These are phyloP conservation scores for Lasiosphaeriaceae sp. DNA, from an alignment of 495 filamentous ascomycete genomes.

Conservation along the genomic window DNA sequence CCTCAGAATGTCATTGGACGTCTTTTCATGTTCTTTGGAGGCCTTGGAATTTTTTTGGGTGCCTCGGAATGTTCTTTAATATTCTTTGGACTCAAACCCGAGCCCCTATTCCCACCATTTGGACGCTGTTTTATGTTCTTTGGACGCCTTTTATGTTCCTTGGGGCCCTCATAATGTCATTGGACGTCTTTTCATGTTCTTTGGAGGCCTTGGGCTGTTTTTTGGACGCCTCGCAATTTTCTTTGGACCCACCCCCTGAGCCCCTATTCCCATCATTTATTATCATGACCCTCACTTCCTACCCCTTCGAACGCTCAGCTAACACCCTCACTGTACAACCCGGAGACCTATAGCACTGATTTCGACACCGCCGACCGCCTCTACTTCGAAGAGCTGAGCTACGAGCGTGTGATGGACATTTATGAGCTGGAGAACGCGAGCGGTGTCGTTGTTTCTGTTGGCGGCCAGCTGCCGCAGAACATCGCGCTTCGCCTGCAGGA, in stretches of 20 bases:
- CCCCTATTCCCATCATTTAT: not conserved
- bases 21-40: no score
- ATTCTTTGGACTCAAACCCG: no score
- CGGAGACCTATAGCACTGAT: conserved; percentile 85
- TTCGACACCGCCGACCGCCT: conserved; percentile 92
- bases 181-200: no score
- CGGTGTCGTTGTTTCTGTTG: conserved; percentile 92
- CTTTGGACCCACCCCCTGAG: not conserved
- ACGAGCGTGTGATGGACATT: conserved; percentile 98
- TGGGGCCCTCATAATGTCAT: no score
- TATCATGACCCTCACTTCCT: not conserved
- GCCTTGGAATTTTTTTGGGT: no score
- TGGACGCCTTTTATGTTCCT: no score
- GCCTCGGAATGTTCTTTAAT: no score
- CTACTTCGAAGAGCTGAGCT: conserved; percentile 96
- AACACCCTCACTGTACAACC: conserved; percentile 56
- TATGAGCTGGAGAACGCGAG: conserved; percentile 86
- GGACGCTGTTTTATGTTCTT: no score
- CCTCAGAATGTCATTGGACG: no score
- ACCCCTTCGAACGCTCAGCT: conserved; percentile 6
- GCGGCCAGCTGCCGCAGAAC: conserved; percentile 94
- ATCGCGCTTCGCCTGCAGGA: conserved; percentile 95
- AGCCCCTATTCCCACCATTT: no score
- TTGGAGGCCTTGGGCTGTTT: not conserved
- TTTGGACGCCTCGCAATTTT: not conserved